Evolutionary conservation across 495 filamentous ascomycete genomes (phyloP).

Genomic region (Penicillium coffeae): DNA sequence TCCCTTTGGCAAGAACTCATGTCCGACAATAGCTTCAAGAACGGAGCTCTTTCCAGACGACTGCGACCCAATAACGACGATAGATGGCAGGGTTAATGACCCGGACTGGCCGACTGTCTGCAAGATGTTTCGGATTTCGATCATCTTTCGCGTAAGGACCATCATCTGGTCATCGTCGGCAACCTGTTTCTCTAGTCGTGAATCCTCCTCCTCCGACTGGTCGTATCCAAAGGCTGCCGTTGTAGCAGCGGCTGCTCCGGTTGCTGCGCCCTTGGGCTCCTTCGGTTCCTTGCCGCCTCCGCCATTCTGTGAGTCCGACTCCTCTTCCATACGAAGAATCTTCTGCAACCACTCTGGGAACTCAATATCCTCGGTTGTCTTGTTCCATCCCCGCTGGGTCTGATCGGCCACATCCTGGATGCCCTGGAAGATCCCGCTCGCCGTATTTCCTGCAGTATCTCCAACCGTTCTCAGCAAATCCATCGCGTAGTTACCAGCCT

Average conservation of each 20-base stretch:
- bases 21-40: slow-evolving; percentile 93
- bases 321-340: slow-evolving; percentile 59
- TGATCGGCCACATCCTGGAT: slow-evolving; percentile 72
- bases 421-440: slow-evolving; percentile 61
- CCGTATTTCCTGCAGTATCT: slow-evolving; percentile 62
- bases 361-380: slow-evolving; percentile 72
- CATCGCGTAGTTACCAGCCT: slow-evolving; percentile 85
- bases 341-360: slow-evolving; percentile 84
- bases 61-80: slow-evolving; percentile 97
- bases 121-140: slow-evolving; percentile 91
- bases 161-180: slow-evolving; percentile 99
- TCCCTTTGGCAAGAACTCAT: slow-evolving; percentile 96
- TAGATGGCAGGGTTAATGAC: slow-evolving; percentile 82
- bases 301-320: slow-evolving; percentile 33
- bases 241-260: slow-evolving; percentile 52
- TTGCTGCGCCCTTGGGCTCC: slow-evolving; percentile 55
- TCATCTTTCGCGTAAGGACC: slow-evolving; percentile 98
- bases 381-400: slow-evolving; percentile 75
- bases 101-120: slow-evolving; percentile 87
- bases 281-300: slow-evolving; percentile 56
- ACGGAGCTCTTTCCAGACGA: slow-evolving; percentile 98
- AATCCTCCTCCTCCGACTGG: slow-evolving; percentile 66
- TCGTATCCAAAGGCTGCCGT: slow-evolving; percentile 77
- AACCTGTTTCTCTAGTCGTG: slow-evolving; percentile 54
- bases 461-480: slow-evolving; percentile 70